Percentiles rank a stretch among this genome's conserved stretches.
These are phyloP conservation scores for Diplosphaera chodatii DNA, from an alignment of 139 green algal species.

Conservation along the genomic window DNA sequence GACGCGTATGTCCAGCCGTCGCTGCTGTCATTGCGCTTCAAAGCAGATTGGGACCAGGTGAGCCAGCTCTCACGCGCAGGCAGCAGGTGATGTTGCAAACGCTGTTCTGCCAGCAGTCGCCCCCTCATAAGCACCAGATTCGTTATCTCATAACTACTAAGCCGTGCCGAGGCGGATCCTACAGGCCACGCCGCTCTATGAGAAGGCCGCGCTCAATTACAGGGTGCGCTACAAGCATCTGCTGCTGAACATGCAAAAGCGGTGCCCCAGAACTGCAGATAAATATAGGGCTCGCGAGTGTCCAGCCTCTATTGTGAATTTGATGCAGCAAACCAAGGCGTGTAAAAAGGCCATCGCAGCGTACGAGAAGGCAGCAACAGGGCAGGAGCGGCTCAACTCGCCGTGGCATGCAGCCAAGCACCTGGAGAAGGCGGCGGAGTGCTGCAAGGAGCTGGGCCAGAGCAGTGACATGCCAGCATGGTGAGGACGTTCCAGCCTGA, in stretches of 20 bases:
- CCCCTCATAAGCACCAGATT: no score
- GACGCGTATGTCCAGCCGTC: slow-evolving; percentile 22
- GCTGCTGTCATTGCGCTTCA: slow-evolving; percentile 56
- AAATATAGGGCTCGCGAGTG: no score
- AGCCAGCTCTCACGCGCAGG: no score
- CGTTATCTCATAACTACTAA: no score
- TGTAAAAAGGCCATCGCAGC: slow-evolving; percentile 42
- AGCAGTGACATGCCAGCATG: neutral
- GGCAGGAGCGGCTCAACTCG: slow-evolving; percentile 58
- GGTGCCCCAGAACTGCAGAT: no score
- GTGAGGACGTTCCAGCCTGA: neutral
- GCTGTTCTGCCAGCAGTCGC: no score
- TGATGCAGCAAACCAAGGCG: slow-evolving; percentile 45
- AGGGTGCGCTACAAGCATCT: slow-evolving; percentile 33
- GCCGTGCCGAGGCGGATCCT: no score
- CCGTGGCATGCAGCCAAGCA: slow-evolving; percentile 72
- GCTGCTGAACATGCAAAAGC: no score
- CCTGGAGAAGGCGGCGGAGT: slow-evolving; percentile 40
- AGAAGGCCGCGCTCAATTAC: slow-evolving; percentile 58
- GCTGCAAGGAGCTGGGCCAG: slow-evolving; percentile 22
- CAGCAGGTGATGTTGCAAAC: no score
- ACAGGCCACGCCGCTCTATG: slow-evolving; percentile 63
- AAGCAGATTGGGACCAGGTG: slow-evolving; percentile 65
- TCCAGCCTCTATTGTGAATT: no score
- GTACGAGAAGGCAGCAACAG: slow-evolving; percentile 58